Base-by-base conservation (phyloP, 1,139 yeast genomes). In the Ogataea hybrid region DNA sequence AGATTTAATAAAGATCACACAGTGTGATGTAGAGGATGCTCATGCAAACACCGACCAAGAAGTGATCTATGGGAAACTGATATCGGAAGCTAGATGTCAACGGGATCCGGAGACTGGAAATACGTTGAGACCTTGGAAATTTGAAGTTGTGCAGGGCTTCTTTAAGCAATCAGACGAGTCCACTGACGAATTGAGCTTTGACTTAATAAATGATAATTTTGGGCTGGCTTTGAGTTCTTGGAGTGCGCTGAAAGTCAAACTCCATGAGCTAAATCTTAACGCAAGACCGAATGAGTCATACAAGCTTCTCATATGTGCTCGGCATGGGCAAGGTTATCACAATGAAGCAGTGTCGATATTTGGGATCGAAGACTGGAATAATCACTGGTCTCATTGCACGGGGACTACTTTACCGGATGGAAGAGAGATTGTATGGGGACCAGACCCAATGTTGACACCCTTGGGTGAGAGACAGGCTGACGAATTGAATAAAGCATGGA, bases 271-370 rank as follows among this genome's bases (percentile, higher is more conserved):
- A 47, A 77, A 78, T 48, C 48, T 46, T 1, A 21, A 49, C 2
- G 67, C 73, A 3, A 59, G 56, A 1, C 52, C 52, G 1, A 64
- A 70, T 41, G 71, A 63, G 25, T 37, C 35, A 11, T 79, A 81
- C 59, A 83, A 82, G 57, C 57, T 84, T 32, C 50, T 84, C 5
- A 71, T 79, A 41, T 65, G 82, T 39, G 89, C 86, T 1, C 69
- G 95, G 46, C 94, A 85, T 55, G 94, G 94, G 6, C 85, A 84
- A 61, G 94, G 94, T 0, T 77, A 69, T 62, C 92, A 84, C 56
- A 85, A 85, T 52, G 65, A 73, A 17, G 86, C 82, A 2, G 75
- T 76, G 35, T 66, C 65, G 21, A 72, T 73, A 47, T 81, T 80
- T 57, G 84, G 88, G 11, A 61, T 69, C 28, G 62, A 69, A 11